Percentiles rank a stretch among this genome's conserved stretches.
These are phyloP conservation scores for Diplodia seriata DNA, from an alignment of 2,329 filamentous ascomycete genomes.

Conservation along the genomic window DNA sequence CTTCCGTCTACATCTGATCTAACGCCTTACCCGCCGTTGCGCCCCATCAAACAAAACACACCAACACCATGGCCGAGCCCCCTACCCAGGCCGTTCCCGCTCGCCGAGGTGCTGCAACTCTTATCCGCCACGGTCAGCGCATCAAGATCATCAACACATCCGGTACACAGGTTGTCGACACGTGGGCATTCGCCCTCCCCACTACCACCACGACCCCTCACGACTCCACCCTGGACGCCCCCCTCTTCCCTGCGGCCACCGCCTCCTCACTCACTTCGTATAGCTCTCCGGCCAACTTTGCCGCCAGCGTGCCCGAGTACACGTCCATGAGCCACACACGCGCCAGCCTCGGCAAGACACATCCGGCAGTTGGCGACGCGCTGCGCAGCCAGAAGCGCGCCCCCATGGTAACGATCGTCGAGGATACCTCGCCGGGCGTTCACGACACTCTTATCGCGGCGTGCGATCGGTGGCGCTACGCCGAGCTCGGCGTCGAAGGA, in stretches of 20 bases:
- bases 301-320: constrained; percentile 50
- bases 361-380: constrained; percentile 45
- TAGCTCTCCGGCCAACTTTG: constrained; percentile 50
- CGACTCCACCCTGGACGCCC: constrained; percentile 5
- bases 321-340: constrained; percentile 56
- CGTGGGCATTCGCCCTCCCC: constrained; percentile 58
- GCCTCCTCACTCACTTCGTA: constrained; percentile 56
- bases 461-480: constrained; percentile 55
- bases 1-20: neutral
- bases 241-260: constrained; percentile 46
- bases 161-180: constrained; percentile 58
- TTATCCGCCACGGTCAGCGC: constrained; percentile 56
- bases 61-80: constrained; percentile 1
- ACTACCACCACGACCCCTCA: neutral
- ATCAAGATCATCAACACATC: constrained; percentile 60
- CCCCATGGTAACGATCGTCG: constrained; percentile 55
- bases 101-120: constrained; percentile 58
- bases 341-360: constrained; percentile 42
- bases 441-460: constrained; percentile 58
- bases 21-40: too few species aligned
- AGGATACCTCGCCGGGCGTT: constrained; percentile 54
- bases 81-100: constrained; percentile 55
- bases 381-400: constrained; percentile 55
- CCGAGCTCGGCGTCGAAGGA: constrained; percentile 51
- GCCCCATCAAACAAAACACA: neutral